Evolutionary conservation across 2,329 filamentous ascomycete genomes (phyloP).

Genomic region (Rhexocercosporidium sp.): DNA sequence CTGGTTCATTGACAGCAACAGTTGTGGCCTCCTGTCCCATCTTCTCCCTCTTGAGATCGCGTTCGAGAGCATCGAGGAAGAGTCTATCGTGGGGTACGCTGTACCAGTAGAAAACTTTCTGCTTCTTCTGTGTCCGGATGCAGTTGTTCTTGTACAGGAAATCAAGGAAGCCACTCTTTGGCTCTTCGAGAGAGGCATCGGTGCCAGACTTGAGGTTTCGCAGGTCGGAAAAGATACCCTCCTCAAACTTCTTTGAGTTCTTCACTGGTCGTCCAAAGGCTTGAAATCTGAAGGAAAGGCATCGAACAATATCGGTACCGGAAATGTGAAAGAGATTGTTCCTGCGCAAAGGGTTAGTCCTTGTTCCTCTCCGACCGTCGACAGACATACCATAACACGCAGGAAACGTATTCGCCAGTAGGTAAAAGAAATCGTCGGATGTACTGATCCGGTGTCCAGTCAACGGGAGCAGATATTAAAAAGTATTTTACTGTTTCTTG

Average conservation of each 20-base stretch:
- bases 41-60: slow-evolving; percentile 98
- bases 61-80: slow-evolving; percentile 95
- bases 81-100: slow-evolving; percentile 97
- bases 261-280: slow-evolving; percentile 97
- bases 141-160: slow-evolving; percentile 99
- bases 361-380: neutral
- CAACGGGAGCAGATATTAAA: slow-evolving; percentile 96
- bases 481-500: slow-evolving; percentile 90
- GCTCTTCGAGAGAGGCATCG: slow-evolving; percentile 96
- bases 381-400: slow-evolving; percentile 78
- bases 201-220: slow-evolving; percentile 98
- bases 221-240: slow-evolving; percentile 98
- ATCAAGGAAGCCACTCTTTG: slow-evolving; percentile 97
- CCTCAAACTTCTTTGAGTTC: slow-evolving; percentile 99
- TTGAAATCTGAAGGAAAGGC: slow-evolving; percentile 96
- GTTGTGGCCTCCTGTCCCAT: slow-evolving; percentile 99
- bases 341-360: slow-evolving; percentile 56
- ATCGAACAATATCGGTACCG: slow-evolving; percentile 97
- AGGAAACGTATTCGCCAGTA: slow-evolving; percentile 98
- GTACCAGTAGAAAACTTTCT: slow-evolving; percentile 99
- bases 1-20: slow-evolving; percentile 94
- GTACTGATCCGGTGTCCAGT: slow-evolving; percentile 96
- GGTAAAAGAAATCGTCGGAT: slow-evolving; percentile 94
- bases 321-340: slow-evolving; percentile 99
- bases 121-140: slow-evolving; percentile 99